These are phyloP conservation scores for Pyrus betulifolia DNA, from an alignment of 306 rosid species.

Conservation along the genomic window DNA sequence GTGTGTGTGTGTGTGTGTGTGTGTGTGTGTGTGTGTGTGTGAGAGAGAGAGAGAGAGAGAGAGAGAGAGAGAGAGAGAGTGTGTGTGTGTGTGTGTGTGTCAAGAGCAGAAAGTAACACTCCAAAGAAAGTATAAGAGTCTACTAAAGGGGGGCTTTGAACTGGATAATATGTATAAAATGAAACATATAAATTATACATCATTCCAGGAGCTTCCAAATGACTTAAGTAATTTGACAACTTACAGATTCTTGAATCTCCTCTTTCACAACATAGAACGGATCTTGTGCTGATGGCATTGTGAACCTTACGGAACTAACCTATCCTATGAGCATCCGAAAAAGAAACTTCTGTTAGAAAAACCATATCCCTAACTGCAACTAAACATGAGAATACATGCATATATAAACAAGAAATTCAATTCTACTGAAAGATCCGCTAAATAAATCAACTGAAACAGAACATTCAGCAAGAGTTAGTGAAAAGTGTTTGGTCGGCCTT, in stretches of 20 bases:
- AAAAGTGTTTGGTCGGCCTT: background rate
- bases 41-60: background rate
- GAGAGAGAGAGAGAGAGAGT: background rate
- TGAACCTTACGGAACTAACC: background rate
- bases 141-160: background rate
- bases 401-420: background rate
- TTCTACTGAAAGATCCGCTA: background rate
- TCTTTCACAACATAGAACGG: constrained; percentile 96
- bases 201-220: background rate
- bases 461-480: background rate
- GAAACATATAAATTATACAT: background rate
- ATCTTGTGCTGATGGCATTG: constrained; percentile 94
- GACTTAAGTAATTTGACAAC: constrained; percentile 13
- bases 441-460: background rate
- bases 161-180: background rate
- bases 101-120: background rate
- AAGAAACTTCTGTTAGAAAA: constrained; percentile 4
- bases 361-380: background rate
- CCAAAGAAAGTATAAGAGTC: background rate
- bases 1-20: background rate
- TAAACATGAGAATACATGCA: background rate
- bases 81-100: too few relatives aligned
- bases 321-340: constrained; percentile 9
- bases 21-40: too few relatives aligned
- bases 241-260: constrained; percentile 96